Evolutionary conservation across 2,329 filamentous ascomycete genomes (phyloP), one percentile per base, ranked within the genome.

Genomic region (Ceratocystiopsis sp.): DNA sequence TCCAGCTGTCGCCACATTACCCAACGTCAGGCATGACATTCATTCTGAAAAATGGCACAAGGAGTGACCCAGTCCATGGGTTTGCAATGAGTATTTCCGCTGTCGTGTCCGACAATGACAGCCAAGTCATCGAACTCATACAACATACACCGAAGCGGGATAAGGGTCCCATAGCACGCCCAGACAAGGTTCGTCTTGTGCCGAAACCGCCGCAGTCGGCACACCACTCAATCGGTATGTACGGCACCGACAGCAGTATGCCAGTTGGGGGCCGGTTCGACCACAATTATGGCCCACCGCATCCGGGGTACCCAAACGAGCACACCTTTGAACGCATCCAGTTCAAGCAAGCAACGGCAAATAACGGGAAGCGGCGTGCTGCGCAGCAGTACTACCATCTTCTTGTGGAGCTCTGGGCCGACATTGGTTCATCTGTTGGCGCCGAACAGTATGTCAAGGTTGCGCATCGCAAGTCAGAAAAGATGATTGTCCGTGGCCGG

Each of bases 381-480:
- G 84, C 86, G 16, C 86, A 95, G 56, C 87, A 94, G 53, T 93
- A 86, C 59, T 94, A 93, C 55, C 84, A 91, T 53, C 68, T 95
- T n/a, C 74, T 93, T 38, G 79, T 93, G 4, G 85, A 93, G 56
- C 73, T 93, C 1, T 84, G 76, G 59, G 84, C 73, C 9, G 78
- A 87, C 49, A 63, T 84, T 9, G 69, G 74, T 3, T 55, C 59
- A 32, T 65, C 60, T 51, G 51, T 35, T 21, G 45, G 38, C 58
- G 63, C 16, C 12, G 68, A 73, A 1, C 68, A 72, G 32, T 86
- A 71, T 62, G 63, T 86, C 53, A 80, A 80, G 55, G 67, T 91
- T 42, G 83, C 82, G 4, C 73, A 75, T 45, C 71, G 73, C 40
- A 76, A 82, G 53, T 89, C 83, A 7, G 76, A 80, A 46, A 82